Conservation (phyloP, 306 rosid species). For the Dalbergia cultrata region DNA sequence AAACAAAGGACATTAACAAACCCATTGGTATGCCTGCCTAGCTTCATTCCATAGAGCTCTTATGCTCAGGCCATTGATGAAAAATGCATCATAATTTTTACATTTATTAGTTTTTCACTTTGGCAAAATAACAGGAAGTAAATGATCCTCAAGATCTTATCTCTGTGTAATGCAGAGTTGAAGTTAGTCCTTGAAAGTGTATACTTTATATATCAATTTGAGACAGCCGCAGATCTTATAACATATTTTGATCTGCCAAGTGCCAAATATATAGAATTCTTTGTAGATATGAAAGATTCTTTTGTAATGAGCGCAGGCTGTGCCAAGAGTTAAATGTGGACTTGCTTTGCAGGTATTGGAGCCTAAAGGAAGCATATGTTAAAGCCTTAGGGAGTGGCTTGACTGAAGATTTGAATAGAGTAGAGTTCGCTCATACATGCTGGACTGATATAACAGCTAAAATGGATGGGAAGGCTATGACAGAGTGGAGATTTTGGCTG, state of each 20-base stretch:
- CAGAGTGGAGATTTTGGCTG: slow-evolving; percentile 83
- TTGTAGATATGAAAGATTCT: background rate
- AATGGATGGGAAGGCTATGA: slow-evolving; percentile 62
- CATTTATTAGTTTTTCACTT: background rate
- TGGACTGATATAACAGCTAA: slow-evolving; percentile 71
- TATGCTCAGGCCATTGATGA: background rate
- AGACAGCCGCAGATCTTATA: background rate
- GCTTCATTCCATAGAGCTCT: background rate
- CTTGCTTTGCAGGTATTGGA: slow-evolving; percentile 78
- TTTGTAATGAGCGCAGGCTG: slow-evolving; percentile 8
- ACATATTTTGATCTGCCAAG: slow-evolving; percentile 4
- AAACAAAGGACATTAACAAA: background rate
- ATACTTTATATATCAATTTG: background rate
- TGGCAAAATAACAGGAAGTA: background rate
- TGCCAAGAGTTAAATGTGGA: slow-evolving; percentile 17
- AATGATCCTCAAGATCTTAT: background rate
- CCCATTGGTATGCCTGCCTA: background rate
- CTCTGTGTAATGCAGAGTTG: background rate
- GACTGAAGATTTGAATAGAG: slow-evolving; percentile 61
- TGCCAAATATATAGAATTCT: slow-evolving; percentile 7
- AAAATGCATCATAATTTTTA: background rate
- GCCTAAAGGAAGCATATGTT: slow-evolving; percentile 89
- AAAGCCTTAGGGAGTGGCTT: slow-evolving; percentile 90
- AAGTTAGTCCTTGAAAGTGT: slow-evolving; percentile 33
- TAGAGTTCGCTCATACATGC: slow-evolving; percentile 74